Base-by-base conservation (phyloP, 257 asterid genomes). In the Jaltomata sinuosa region DNA sequence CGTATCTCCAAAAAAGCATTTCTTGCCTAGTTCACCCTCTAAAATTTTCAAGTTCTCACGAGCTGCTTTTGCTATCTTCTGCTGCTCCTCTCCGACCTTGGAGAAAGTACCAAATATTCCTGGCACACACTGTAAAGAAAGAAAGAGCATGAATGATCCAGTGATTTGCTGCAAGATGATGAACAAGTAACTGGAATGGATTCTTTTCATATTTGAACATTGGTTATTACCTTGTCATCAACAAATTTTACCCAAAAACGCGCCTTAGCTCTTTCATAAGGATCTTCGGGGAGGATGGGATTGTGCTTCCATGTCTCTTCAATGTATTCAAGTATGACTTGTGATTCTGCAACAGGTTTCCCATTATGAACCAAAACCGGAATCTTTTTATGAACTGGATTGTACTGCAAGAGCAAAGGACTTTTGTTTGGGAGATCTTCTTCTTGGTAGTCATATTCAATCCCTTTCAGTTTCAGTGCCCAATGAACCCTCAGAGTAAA, bases 271-370 rank as follows among this genome's bases (percentile, higher is more conserved):
- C 85, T 86, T 65, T 81, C 83, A 29, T 50, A 81, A 64, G 87
- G 89, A 81, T 86, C 89, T 54, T 88, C 86, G 11, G 89, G 89
- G 55, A 84, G 87, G 25, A 88, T 83, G 8, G 90, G 84, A n/a
- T 62, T 69, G 50, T 84, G 82, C 79, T 80, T 80, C 90, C 90
- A 85, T 6, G 86, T 85, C 82, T 88, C 87, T 9, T 88, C 85
- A 7, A 85, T 84, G 79, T 86, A 86, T 72, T 88, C 89, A 5
- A 88, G 87, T 62, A 86, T 88, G 5, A 88, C 82, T 2, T 74
- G 72, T 27, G 87, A 85, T 83, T 88, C 88, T 42, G 81, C 49
- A 76, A 84, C 45, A 49, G 87, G 81, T 8, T 87, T 85, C 19
- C 79, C 90, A 1, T 71, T 62, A 83, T 87, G 90, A 27, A 87